Conservation (phyloP, 2,329 filamentous ascomycete species). For the Fusarium sp. region DNA sequence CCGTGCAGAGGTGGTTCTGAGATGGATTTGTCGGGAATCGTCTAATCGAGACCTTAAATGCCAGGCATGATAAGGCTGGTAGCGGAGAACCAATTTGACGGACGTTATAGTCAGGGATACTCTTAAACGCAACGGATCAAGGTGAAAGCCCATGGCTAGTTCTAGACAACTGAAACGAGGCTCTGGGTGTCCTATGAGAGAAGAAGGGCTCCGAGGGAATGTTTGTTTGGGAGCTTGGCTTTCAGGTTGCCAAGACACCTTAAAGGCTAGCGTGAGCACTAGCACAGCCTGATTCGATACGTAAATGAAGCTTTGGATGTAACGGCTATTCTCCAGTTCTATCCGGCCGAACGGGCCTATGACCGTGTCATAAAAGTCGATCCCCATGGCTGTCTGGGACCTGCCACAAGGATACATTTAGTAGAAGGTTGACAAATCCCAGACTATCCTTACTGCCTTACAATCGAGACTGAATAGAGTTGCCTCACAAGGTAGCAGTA, state of each 20-base stretch:
- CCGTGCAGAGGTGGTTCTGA: no score
- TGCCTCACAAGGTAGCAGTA: background rate
- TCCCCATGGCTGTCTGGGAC: no score
- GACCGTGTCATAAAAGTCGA: background rate
- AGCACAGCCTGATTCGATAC: background rate
- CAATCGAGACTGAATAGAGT: background rate
- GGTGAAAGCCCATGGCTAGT: background rate
- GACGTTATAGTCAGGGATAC: background rate
- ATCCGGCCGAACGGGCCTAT: background rate
- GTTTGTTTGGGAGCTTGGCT: background rate
- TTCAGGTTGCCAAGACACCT: background rate
- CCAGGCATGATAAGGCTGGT: background rate
- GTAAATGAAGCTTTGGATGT: background rate
- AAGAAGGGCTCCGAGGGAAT: background rate
- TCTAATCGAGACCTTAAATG: background rate
- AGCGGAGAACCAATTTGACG: background rate
- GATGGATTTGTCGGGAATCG: background rate
- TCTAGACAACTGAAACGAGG: background rate
- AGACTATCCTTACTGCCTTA: accelerated
- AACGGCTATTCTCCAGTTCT: background rate
- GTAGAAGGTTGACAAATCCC: no score
- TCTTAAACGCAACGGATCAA: no score
- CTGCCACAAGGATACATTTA: no score
- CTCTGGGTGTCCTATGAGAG: background rate
- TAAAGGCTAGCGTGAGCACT: background rate